phyloP scores from a whole-genome alignment of 1,139 yeast species.

The Yamadazyma pseudoaaseri region DNA sequence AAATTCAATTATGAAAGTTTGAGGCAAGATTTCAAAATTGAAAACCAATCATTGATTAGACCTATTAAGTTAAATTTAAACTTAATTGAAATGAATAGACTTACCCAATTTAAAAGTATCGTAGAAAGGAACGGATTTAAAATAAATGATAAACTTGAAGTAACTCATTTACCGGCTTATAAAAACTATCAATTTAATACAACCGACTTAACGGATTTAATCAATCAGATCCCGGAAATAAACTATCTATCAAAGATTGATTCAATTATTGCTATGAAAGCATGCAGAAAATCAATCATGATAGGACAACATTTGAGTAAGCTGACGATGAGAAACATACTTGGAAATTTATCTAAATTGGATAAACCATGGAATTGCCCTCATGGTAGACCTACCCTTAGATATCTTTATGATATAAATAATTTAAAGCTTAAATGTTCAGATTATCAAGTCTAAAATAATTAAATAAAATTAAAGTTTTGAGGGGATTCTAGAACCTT shows the following conservation, averaged over 20 bases:
- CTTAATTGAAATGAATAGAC: constrained; percentile 72
- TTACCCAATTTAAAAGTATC: constrained; percentile 54
- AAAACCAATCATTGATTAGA: constrained; percentile 65
- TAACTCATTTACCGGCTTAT: constrained; percentile 66
- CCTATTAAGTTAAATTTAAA: constrained; percentile 68
- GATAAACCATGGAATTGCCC: constrained; percentile 99
- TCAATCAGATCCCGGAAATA: constrained; percentile 32
- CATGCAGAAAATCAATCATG: constrained; percentile 93
- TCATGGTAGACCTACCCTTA: constrained; percentile 95
- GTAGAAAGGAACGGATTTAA: constrained; percentile 77
- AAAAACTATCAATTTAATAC: constrained; percentile 64
- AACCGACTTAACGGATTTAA: constrained; percentile 73
- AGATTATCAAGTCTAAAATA: not conserved
- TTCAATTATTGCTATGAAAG: constrained; percentile 87
- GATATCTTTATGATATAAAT: constrained; percentile 70
- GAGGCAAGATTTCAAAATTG: constrained; percentile 44
- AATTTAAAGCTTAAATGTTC: not conserved
- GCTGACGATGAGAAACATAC: constrained; percentile 65
- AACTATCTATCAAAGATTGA: constrained; percentile 58
- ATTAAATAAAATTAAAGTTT: too few relatives aligned
- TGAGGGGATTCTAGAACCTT: too few relatives aligned
- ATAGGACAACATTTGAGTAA: constrained; percentile 69
- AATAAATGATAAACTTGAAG: constrained; percentile 38
- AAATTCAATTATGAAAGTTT: constrained; percentile 82
- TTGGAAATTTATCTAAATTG: constrained; percentile 62